Evolutionary conservation across 176 grass and related monocot genomes (phyloP).

Genomic region (Paspalum notatum): DNA sequence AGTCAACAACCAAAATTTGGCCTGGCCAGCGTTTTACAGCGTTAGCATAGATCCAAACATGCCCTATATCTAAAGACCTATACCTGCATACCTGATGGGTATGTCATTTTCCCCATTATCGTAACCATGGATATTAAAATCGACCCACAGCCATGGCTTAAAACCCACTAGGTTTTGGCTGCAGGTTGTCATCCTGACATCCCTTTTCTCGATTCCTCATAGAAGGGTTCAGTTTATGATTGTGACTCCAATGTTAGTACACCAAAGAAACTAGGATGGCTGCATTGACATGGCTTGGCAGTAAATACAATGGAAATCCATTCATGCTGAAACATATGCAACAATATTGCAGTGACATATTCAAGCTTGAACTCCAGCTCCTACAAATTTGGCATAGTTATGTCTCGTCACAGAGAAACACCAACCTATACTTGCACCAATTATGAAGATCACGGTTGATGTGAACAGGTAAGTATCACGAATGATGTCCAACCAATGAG

Average conservation of each 20-base stretch:
- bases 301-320: not conserved
- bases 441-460: not conserved
- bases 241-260: not conserved
- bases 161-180: too few relatives aligned
- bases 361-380: not conserved
- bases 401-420: not conserved
- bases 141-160: too few relatives aligned
- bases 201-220: not conserved
- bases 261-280: not conserved
- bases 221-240: not conserved
- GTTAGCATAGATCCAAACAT: too few relatives aligned
- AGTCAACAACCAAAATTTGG: too few relatives aligned
- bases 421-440: not conserved
- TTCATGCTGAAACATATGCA: not conserved
- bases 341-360: not conserved
- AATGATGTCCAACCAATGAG: constrained; percentile 1
- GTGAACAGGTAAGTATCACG: not conserved
- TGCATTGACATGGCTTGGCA: not conserved
- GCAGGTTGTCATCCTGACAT: too few relatives aligned
- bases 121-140: too few relatives aligned
- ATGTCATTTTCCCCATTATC: too few relatives aligned
- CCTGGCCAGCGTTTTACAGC: too few relatives aligned
- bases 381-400: not conserved
- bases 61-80: too few relatives aligned
- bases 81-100: too few relatives aligned